Conservation (phyloP, 2,329 filamentous ascomycete genomes). For the Fusarium buxicola region DNA sequence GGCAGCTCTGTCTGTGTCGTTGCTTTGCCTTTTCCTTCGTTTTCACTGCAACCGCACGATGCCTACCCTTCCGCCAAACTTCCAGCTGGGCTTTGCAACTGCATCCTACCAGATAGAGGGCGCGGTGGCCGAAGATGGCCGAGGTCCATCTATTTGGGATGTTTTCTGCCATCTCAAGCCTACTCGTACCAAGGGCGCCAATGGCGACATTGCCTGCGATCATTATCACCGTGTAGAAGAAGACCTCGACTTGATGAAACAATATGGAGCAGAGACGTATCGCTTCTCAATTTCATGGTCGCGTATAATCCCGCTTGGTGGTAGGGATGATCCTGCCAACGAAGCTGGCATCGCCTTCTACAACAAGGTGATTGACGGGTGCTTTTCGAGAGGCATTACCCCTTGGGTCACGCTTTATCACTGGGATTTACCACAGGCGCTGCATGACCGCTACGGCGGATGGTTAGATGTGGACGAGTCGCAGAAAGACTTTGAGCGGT, state of each 20-base stretch:
- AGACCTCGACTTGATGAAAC: constrained; percentile 70
- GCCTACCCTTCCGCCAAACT: constrained; percentile 43
- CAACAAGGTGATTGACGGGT: constrained; percentile 68
- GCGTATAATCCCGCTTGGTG: constrained; percentile 72
- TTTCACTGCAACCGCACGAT: not conserved
- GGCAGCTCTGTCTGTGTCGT: not conserved
- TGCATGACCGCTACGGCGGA: constrained; percentile 53
- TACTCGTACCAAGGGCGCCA: constrained; percentile 54
- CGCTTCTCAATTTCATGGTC: constrained; percentile 76
- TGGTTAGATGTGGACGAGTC: constrained; percentile 49
- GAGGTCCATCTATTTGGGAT: constrained; percentile 59
- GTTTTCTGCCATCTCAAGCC: constrained; percentile 55
- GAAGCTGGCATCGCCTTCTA: constrained; percentile 71
- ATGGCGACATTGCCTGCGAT: constrained; percentile 61
- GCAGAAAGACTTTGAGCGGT: constrained; percentile 51
- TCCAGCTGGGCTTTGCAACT: constrained; percentile 57
- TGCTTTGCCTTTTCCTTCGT: not conserved
- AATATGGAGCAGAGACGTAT: constrained; percentile 69
- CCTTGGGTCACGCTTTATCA: constrained; percentile 74
- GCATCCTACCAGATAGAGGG: constrained; percentile 60
- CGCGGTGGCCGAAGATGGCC: constrained; percentile 54
- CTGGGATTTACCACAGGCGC: constrained; percentile 63
- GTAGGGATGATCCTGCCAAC: constrained; percentile 71
- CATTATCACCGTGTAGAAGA: constrained; percentile 58
- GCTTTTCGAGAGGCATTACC: constrained; percentile 66